Percentiles rank a stretch among this genome's conserved stretches.
Evolutionary conservation across 768 basidiomycete species (phyloP).

Genomic region (Psilocybe sp.): DNA sequence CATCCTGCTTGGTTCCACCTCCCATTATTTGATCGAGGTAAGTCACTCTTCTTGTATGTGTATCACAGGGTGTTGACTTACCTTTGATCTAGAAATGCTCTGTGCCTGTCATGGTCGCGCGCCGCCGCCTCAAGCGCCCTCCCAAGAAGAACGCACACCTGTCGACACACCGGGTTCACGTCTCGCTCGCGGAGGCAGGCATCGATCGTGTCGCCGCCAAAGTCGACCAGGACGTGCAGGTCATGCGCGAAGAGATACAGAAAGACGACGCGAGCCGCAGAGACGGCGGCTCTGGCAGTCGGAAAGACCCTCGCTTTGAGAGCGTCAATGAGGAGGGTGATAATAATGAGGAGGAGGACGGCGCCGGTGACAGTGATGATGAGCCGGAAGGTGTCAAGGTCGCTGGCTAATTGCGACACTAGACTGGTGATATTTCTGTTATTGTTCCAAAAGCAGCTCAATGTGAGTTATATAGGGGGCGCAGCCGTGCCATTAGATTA

Average conservation of each 20-base stretch:
- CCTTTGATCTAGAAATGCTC: constrained; percentile 66
- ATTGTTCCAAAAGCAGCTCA: too few species aligned
- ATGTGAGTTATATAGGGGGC: too few species aligned
- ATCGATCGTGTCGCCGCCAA: constrained; percentile 86
- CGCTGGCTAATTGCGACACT: constrained; percentile 19
- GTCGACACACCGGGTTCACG: constrained; percentile 75
- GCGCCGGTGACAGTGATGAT: constrained; percentile 29
- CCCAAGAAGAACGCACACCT: constrained; percentile 79
- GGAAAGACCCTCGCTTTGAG: constrained; percentile 23
- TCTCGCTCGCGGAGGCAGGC: constrained; percentile 83
- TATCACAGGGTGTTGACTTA: neutral
- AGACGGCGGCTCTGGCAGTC: constrained; percentile 28
- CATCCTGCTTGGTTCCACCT: constrained; percentile 91
- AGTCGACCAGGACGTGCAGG: constrained; percentile 83
- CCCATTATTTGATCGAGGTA: constrained; percentile 89
- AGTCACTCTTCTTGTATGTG: constrained; percentile 1
- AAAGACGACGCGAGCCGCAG: constrained; percentile 57
- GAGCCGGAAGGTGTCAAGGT: constrained; percentile 30
- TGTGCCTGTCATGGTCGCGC: constrained; percentile 95
- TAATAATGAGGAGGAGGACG: constrained; percentile 24
- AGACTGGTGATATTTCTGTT: too few species aligned
- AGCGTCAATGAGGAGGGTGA: constrained; percentile 24
- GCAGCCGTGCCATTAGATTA: too few species aligned
- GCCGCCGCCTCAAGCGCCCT: constrained; percentile 85
- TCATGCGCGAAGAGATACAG: constrained; percentile 75